Evolutionary conservation across 2,329 filamentous ascomycete species (phyloP).

Genomic region (Xylariaceae sp.): DNA sequence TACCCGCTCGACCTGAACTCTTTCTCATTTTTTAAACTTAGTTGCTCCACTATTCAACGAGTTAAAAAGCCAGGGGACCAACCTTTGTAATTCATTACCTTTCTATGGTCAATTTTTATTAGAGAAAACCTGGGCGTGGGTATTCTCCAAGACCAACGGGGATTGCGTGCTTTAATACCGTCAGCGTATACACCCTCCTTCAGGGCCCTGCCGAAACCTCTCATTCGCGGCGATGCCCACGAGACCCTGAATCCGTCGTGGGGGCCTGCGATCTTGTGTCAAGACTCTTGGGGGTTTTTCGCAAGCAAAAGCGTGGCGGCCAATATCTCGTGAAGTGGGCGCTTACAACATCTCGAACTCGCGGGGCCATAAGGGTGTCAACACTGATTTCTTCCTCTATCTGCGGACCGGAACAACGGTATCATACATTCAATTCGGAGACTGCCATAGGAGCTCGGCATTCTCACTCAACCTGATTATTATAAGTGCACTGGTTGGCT

Average conservation of each 20-base stretch:
- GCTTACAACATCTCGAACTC: not conserved
- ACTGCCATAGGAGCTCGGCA: not conserved
- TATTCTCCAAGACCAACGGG: no score
- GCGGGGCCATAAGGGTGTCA: conserved; percentile 12
- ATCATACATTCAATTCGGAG: not conserved
- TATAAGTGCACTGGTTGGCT: conserved; percentile 15
- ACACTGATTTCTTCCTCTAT: not conserved
- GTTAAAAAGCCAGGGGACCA: not conserved
- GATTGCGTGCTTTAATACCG: conserved; percentile 37
- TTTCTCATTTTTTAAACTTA: no score
- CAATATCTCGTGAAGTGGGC: not conserved
- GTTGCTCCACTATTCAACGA: not conserved
- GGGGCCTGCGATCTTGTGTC: conserved; percentile 21
- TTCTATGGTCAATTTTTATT: conserved; percentile 13
- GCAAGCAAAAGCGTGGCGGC: not conserved
- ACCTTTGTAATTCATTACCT: conserved; percentile 12
- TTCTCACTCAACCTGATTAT: conserved; percentile 8
- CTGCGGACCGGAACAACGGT: conserved; percentile 4
- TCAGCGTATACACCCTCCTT: conserved; percentile 19
- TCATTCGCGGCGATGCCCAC: conserved; percentile 27
- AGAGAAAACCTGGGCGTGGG: conserved; percentile 1
- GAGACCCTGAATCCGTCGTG: conserved; percentile 23
- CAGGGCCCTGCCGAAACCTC: not conserved
- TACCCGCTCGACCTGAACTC: conserved; percentile 6
- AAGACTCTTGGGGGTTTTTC: not conserved